Percentiles rank a stretch among this genome's conserved stretches.
Conservation (phyloP, 306 rosid species). For the Cucumis sativus region Cucumber_9930_V3 NC_026661.2:20535001-20535500, state of each 20-base stretch:
- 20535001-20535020: conserved; percentile 86
- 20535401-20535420: background rate
- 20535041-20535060: conserved; percentile 98
- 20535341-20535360: background rate
- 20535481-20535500: background rate
- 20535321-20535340: background rate
- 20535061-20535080: conserved; percentile 97
- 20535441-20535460: background rate
- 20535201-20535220: conserved; percentile 78
- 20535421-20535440: background rate
- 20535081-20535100: conserved; percentile 95
- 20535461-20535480: background rate
- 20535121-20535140: conserved; percentile 76
- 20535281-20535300: background rate
- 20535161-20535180: conserved; percentile 98
- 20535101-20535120: conserved; percentile 99
- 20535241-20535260: conserved; percentile 65
- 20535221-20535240: conserved; percentile 58
- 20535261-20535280: conserved; percentile 6
- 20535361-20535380: background rate
- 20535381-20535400: background rate
- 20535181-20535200: conserved; percentile 87
- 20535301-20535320: background rate
- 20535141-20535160: conserved; percentile 65
- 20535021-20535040: conserved; percentile 90